These are phyloP conservation scores for Parasarocladium wereldwijsianum DNA, from an alignment of 2,329 filamentous ascomycete genomes.

Conservation along the genomic window DNA sequence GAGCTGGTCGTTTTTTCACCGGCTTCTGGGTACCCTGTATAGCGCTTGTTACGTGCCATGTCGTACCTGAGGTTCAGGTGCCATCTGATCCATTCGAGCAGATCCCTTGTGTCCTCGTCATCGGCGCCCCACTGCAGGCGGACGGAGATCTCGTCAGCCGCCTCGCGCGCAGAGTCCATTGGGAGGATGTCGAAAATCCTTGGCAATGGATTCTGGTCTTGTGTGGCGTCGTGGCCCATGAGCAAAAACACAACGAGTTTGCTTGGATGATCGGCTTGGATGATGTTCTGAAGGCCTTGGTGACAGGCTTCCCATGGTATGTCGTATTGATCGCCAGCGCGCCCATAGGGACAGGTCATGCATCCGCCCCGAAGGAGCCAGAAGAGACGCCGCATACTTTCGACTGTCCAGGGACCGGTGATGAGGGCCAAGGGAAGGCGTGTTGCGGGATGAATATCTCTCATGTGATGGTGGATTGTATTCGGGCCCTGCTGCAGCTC, in stretches of 20 bases:
- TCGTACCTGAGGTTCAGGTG: no score
- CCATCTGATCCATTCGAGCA: conserved; percentile 11
- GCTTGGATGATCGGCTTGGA: conserved; percentile 14
- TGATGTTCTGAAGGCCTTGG: conserved; percentile 20
- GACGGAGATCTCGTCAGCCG: conserved; percentile 12
- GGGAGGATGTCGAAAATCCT: conserved; percentile 15
- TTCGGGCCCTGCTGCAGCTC: conserved; percentile 10
- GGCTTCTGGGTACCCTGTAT: no score
- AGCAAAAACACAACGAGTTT: conserved; percentile 17
- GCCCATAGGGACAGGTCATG: conserved; percentile 15
- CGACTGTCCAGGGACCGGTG: conserved; percentile 25
- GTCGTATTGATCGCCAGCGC: conserved; percentile 11
- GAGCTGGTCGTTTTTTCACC: no score
- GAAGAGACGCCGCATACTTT: conserved; percentile 24
- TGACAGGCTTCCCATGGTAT: conserved; percentile 26
- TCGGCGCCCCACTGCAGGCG: conserved; percentile 18
- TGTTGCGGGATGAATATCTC: conserved; percentile 22
- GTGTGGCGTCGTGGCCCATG: conserved; percentile 7
- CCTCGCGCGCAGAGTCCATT: conserved; percentile 13
- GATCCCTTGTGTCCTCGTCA: conserved; percentile 8
- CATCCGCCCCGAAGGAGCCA: conserved; percentile 30
- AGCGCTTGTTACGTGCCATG: no score
- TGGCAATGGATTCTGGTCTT: neutral
- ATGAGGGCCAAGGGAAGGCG: conserved; percentile 25
- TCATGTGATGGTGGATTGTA: conserved; percentile 1